Conservation (phyloP, 2,329 filamentous ascomycete species). For the Didymosphaeria variabile region DNA sequence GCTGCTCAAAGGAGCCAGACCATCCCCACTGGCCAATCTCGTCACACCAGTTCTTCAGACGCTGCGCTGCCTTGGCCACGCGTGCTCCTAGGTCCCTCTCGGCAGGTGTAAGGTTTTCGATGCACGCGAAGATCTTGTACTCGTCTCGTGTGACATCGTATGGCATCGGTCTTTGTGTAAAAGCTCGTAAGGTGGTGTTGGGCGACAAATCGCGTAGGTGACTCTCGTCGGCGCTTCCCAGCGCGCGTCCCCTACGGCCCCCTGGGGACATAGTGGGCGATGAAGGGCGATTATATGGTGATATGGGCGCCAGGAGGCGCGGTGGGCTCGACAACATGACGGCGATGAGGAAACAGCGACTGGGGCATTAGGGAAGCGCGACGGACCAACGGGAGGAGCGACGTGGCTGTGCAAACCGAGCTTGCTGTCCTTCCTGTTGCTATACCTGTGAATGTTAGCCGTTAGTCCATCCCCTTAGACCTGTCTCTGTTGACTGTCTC, state of each 20-base stretch:
- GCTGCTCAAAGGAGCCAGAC: conserved; percentile 60
- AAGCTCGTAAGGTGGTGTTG: conserved; percentile 53
- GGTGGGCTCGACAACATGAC: conserved; percentile 41
- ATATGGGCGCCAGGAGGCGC: conserved; percentile 42
- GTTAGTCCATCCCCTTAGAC: conserved; percentile 23
- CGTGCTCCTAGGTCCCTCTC: conserved; percentile 77
- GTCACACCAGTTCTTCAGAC: conserved; percentile 77
- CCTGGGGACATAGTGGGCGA: conserved; percentile 49
- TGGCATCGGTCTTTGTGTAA: conserved; percentile 55
- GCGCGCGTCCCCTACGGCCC: conserved; percentile 35
- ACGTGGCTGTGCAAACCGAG: conserved; percentile 8
- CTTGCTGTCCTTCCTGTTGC: conserved; percentile 9
- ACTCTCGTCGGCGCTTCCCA: conserved; percentile 40
- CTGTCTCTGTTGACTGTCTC: conserved; percentile 22
- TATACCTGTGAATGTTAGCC: conserved; percentile 28
- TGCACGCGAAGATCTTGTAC: conserved; percentile 59
- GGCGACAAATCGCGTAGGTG: conserved; percentile 51
- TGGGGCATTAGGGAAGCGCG: conserved; percentile 24
- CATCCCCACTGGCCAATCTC: conserved; percentile 73
- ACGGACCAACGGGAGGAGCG: conserved; percentile 24
- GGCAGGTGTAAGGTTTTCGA: conserved; percentile 68
- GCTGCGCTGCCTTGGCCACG: conserved; percentile 74
- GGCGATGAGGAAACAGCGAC: conserved; percentile 29
- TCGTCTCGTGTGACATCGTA: conserved; percentile 53
- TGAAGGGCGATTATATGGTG: conserved; percentile 36